Evolutionary conservation across 2,329 filamentous ascomycete genomes (phyloP).

Genomic region (Colletotrichum liaoningense): DNA sequence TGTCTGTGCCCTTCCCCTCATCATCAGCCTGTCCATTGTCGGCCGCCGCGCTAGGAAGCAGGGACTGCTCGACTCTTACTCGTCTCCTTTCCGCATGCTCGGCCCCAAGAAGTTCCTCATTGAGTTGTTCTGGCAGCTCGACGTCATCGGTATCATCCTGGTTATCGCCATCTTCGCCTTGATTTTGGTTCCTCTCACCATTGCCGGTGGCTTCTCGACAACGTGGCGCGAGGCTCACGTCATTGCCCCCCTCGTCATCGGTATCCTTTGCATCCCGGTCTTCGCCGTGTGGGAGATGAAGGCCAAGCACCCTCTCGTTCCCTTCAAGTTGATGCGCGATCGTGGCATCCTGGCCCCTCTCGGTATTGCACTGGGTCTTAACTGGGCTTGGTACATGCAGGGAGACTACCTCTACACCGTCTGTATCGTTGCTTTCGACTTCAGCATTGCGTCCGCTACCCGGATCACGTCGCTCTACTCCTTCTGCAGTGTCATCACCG

Average conservation of each 20-base stretch:
- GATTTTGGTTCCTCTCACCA: slow-evolving; percentile 56
- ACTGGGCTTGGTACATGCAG: slow-evolving; percentile 72
- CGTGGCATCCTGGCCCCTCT: slow-evolving; percentile 73
- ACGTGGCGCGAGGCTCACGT: slow-evolving; percentile 52
- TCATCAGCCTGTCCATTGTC: slow-evolving; percentile 63
- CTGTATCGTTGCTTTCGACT: slow-evolving; percentile 70
- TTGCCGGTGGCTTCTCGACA: slow-evolving; percentile 55
- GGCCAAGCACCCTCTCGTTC: slow-evolving; percentile 65
- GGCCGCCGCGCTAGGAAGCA: slow-evolving; percentile 62
- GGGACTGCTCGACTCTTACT: slow-evolving; percentile 56
- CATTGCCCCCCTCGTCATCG: slow-evolving; percentile 58
- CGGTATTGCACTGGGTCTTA: slow-evolving; percentile 67
- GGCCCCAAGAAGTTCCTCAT: slow-evolving; percentile 47
- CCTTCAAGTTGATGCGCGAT: slow-evolving; percentile 71
- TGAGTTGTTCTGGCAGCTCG: slow-evolving; percentile 59
- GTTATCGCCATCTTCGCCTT: slow-evolving; percentile 59
- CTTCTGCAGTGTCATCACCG: slow-evolving; percentile 67
- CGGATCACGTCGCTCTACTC: slow-evolving; percentile 71
- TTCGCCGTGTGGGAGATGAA: slow-evolving; percentile 62
- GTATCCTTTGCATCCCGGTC: slow-evolving; percentile 59
- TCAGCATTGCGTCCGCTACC: slow-evolving; percentile 66
- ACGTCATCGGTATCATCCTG: slow-evolving; percentile 57
- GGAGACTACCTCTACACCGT: slow-evolving; percentile 74
- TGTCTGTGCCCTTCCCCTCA: slow-evolving; percentile 62
- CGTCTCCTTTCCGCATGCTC: slow-evolving; percentile 45